Base-by-base conservation (phyloP, 2,329 filamentous ascomycete species). In the Fusarium ambrosium region DNA sequence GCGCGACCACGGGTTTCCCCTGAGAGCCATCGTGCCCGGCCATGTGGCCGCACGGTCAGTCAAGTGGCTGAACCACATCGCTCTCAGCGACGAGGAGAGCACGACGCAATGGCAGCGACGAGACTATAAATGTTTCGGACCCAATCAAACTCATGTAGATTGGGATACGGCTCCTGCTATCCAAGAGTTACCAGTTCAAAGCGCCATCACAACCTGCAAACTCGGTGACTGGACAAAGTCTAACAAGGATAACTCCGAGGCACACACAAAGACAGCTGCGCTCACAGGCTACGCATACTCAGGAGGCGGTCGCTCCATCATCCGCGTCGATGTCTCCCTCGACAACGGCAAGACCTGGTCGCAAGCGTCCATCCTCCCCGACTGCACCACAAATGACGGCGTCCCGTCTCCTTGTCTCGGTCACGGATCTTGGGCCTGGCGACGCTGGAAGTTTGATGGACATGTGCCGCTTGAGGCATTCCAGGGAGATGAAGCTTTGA, bases 91-190 rank as follows among this genome's bases (percentile, higher is more conserved):
- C 66, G 92, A 93, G 72, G 92, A 94, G 80, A 92, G 90, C 74
- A 82, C 86, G 4, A 91, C 88, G 51, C 88, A 92, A 78, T 92
- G 91, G 91, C 91, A 93, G 78, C 86, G 89, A 24, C 86, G 88
- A 20, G 92, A 93, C 79, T 93, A 93, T 82, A 93, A 93, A 79
- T 90, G 88, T 77, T 92, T 93, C 69, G 90, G 91, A 0, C 91
- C 91, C 4, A 92, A 92, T 77, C 86, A 91, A 79, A 84, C 84
- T 36, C 86, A 87, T 24, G 87, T 90, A 7, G 87, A 92, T 80
- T 93, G 91, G 91, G 89, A 90, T 60, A 84, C 84, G 27, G 91
- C 91, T 9, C 88, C 87, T 13, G 86, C 90, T 2, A 93, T 93
- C 34, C 92, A 93, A 73, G 91, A 93, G 76, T 89, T 92, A 84